Evolutionary conservation across 2,329 filamentous ascomycete genomes (phyloP).

Genomic region (Aureobasidium sp.): DNA sequence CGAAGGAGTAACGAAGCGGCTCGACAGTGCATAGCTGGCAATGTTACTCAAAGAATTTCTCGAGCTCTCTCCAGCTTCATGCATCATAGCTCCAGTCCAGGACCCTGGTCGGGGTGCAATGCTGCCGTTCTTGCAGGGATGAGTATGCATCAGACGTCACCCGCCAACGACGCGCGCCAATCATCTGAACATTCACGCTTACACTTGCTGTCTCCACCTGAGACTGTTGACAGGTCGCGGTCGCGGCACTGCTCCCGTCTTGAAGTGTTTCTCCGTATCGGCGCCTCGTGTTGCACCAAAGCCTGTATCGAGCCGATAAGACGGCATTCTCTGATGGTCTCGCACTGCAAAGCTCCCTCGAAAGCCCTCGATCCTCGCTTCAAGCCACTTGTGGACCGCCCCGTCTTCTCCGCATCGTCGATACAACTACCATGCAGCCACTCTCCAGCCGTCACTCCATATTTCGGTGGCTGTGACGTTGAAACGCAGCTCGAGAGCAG

Average conservation of each 20-base stretch:
- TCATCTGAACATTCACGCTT: conserved; percentile 6
- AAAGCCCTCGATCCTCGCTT: conserved; percentile 3
- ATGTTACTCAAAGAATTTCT: not conserved
- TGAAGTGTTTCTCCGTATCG: not conserved
- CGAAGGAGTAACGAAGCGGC: not conserved
- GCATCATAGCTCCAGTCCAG: conserved; percentile 9
- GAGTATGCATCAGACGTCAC: conserved; percentile 12
- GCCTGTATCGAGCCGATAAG: not conserved
- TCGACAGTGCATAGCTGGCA: not conserved
- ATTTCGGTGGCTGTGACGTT: conserved; percentile 15
- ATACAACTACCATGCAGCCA: conserved; percentile 11
- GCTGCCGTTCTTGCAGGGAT: conserved; percentile 15
- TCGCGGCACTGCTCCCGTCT: conserved; percentile 1
- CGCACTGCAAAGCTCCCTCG: conserved; percentile 8
- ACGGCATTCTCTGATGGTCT: not conserved
- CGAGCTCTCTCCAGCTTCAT: conserved; percentile 5
- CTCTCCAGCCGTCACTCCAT: conserved; percentile 10
- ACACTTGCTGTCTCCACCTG: conserved; percentile 1
- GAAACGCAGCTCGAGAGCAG: conserved; percentile 5
- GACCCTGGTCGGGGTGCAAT: conserved; percentile 1
- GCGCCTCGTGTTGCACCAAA: not conserved
- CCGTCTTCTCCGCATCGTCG: conserved; percentile 14
- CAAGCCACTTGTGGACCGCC: not conserved
- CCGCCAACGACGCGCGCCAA: conserved; percentile 4
- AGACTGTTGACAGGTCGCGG: conserved; percentile 10